phyloP scores from a whole-genome alignment of 2,329 filamentous ascomycete species.

The Falciphora oryzae region DNA sequence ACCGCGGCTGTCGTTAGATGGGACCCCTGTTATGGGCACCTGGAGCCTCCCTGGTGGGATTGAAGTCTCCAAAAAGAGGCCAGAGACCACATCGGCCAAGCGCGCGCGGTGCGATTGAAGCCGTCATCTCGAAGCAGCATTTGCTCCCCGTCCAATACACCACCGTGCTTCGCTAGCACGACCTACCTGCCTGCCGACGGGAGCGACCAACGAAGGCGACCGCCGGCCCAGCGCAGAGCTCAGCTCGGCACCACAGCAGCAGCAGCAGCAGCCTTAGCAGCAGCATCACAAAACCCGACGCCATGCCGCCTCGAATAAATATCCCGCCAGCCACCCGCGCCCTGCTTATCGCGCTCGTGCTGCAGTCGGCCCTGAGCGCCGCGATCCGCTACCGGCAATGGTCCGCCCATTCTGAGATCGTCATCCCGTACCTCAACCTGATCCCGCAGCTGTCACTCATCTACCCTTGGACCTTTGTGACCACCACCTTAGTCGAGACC shows the following conservation, averaged over 20 bases:
- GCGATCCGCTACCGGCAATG: slow-evolving; percentile 69
- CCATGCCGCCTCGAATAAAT: slow-evolving; percentile 79
- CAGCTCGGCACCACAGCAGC: not conserved
- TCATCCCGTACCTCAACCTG: slow-evolving; percentile 81
- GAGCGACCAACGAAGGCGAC: not conserved
- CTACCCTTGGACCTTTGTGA: slow-evolving; percentile 90
- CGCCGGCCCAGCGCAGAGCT: slow-evolving; percentile 7
- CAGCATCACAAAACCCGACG: slow-evolving; percentile 18
- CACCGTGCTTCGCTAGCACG: not conserved
- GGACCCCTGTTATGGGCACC: not conserved
- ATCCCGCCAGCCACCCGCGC: slow-evolving; percentile 86
- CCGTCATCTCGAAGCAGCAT: not conserved
- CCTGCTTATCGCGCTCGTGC: slow-evolving; percentile 66
- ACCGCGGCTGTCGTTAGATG: not conserved
- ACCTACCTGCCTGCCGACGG: not conserved
- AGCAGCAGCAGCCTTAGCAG: slow-evolving; percentile 4
- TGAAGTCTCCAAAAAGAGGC: not conserved
- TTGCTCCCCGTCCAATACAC: not conserved
- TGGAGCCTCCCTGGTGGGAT: not conserved
- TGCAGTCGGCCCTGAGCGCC: slow-evolving; percentile 78
- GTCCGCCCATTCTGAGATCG: slow-evolving; percentile 55
- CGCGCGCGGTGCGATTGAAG: not conserved
- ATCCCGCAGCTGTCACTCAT: slow-evolving; percentile 76
- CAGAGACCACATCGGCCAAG: not conserved
- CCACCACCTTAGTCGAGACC: slow-evolving; percentile 83